Evolutionary conservation across 345 rosid genomes (phyloP).

Genomic region (Citrus medica): DNA sequence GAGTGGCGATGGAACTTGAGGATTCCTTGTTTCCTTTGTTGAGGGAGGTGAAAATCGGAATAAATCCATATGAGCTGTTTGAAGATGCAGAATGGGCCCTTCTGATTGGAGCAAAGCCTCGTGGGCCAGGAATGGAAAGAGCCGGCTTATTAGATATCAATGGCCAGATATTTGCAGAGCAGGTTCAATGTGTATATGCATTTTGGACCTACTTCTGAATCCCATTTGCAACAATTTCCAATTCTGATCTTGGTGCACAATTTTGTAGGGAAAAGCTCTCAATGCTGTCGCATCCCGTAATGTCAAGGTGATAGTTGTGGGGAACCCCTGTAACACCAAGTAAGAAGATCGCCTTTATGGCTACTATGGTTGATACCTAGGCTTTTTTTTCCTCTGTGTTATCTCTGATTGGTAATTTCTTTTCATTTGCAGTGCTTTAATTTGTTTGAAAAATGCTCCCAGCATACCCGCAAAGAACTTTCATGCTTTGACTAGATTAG

Average conservation of each 20-base stretch:
- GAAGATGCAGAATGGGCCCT: conserved; percentile 98
- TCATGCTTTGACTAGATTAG: conserved; percentile 92
- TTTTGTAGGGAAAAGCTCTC: conserved; percentile 75
- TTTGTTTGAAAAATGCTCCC: conserved; percentile 96
- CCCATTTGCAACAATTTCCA: neutral
- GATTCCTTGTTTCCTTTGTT: conserved; percentile 91
- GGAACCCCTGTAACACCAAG: conserved; percentile 99
- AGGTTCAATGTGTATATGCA: conserved; percentile 36
- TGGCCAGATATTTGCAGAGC: conserved; percentile 90
- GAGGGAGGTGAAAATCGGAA: conserved; percentile 91
- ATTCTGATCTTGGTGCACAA: conserved; percentile 6
- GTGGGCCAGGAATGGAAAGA: conserved; percentile 98
- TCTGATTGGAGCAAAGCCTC: conserved; percentile 95
- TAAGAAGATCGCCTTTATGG: conserved; percentile 31
- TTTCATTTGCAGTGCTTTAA: conserved; percentile 64
- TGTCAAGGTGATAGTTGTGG: conserved; percentile 93
- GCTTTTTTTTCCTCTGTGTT: neutral
- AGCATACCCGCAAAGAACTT: conserved; percentile 92
- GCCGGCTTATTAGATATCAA: conserved; percentile 86
- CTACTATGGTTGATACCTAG: neutral
- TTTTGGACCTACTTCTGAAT: neutral
- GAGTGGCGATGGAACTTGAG: conserved; percentile 99
- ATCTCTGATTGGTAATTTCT: neutral
- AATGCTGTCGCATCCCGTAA: conserved; percentile 84
- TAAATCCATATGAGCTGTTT: conserved; percentile 74